Evolutionary conservation across 1,139 yeast species (phyloP).

Genomic region (Debaryomyces robertsiae): DNA sequence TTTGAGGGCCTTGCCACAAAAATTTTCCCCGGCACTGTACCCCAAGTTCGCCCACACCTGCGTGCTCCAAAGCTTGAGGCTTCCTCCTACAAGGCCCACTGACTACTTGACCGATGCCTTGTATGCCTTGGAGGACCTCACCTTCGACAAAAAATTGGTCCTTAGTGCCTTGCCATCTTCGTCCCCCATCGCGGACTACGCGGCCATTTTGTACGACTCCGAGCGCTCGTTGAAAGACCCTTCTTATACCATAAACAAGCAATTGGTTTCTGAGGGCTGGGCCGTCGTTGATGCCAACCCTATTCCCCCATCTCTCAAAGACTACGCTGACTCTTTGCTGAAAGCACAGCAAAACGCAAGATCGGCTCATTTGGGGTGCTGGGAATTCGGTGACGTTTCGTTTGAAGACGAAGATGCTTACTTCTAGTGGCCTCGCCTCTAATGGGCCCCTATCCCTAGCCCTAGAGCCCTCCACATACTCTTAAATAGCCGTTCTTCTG

Average conservation of each 20-base stretch:
- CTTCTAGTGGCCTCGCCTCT: neutral
- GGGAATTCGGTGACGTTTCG: slow-evolving; percentile 81
- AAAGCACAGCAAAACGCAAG: slow-evolving; percentile 53
- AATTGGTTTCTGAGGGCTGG: slow-evolving; percentile 64
- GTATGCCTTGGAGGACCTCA: slow-evolving; percentile 55
- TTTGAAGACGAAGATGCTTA: slow-evolving; percentile 51
- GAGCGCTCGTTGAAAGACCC: slow-evolving; percentile 58
- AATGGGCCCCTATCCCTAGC: neutral
- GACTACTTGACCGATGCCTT: slow-evolving; percentile 65
- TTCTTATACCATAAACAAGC: slow-evolving; percentile 63
- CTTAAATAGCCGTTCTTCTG: slow-evolving; percentile 1
- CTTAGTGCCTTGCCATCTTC: slow-evolving; percentile 53
- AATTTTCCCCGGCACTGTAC: slow-evolving; percentile 41
- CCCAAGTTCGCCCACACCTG: slow-evolving; percentile 65
- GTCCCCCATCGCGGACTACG: slow-evolving; percentile 44
- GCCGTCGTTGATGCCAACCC: slow-evolving; percentile 56
- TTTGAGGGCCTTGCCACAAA: slow-evolving; percentile 58
- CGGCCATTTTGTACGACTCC: slow-evolving; percentile 63
- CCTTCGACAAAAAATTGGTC: slow-evolving; percentile 59
- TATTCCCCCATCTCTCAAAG: slow-evolving; percentile 29
- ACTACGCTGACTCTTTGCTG: slow-evolving; percentile 42
- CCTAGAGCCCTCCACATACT: no score
- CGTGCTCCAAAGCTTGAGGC: slow-evolving; percentile 54
- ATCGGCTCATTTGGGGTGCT: slow-evolving; percentile 61
- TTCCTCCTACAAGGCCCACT: slow-evolving; percentile 62